Conservation (phyloP, 2,329 filamentous ascomycete species). For the Aspergillus costaricaensis region DNA sequence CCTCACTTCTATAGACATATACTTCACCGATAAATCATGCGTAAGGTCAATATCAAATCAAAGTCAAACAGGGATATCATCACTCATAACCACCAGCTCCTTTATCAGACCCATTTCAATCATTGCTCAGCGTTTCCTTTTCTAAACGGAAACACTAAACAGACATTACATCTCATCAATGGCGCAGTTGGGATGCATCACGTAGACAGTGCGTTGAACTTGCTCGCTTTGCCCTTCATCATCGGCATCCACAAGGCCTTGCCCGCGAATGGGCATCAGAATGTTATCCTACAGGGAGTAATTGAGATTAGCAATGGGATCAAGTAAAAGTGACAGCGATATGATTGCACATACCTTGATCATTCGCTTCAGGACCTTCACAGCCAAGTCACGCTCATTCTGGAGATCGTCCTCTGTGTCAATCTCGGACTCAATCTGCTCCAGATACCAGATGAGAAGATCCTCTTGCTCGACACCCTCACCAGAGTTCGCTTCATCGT, state of each 20-base stretch:
- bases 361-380: constrained; percentile 91
- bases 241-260: constrained; percentile 80
- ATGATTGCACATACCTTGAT: constrained; percentile 69
- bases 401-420: constrained; percentile 79
- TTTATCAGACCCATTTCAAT: constrained; percentile 26
- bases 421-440: constrained; percentile 83
- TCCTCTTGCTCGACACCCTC: constrained; percentile 85
- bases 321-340: background rate
- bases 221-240: constrained; percentile 48
- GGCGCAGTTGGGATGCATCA: constrained; percentile 91
- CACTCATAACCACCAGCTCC: constrained; percentile 34
- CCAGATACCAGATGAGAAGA: constrained; percentile 85
- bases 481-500: constrained; percentile 72
- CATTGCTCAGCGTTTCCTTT: constrained; percentile 19
- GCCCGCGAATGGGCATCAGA: constrained; percentile 68
- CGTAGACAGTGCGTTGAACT: constrained; percentile 67
- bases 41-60: background rate
- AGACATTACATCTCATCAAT: constrained; percentile 58
- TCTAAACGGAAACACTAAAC: constrained; percentile 7
- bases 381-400: constrained; percentile 69
- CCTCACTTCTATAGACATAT: constrained; percentile 10
- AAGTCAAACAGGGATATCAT: constrained; percentile 32
- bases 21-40: constrained; percentile 6
- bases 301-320: constrained; percentile 3
- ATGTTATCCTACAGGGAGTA: constrained; percentile 55